A percentile compares a stretch with the other conserved stretches of the same genome.
These are phyloP conservation scores for Solanum gandarillasii DNA, from an alignment of 257 asterid species.

Conservation along the genomic window DNA sequence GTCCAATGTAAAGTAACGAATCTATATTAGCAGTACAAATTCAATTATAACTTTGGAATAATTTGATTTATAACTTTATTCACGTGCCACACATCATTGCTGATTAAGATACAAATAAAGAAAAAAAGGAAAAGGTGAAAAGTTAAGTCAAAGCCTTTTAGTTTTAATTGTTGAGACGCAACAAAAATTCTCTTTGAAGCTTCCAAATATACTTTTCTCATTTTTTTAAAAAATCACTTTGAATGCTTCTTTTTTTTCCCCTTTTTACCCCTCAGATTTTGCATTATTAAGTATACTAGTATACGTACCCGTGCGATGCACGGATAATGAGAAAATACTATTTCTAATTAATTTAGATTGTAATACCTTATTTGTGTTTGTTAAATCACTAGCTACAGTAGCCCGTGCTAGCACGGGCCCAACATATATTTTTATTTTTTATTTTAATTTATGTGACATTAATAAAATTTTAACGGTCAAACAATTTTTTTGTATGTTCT, in stretches of 20 bases:
- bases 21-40: not conserved
- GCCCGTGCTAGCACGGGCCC: too few relatives aligned
- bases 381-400: slow-evolving; percentile 3
- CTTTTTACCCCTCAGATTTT: slow-evolving; percentile 7
- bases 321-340: too few relatives aligned
- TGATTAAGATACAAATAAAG: not conserved
- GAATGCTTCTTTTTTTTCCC: slow-evolving; percentile 2
- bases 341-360: too few relatives aligned
- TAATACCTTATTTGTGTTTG: too few relatives aligned
- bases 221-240: slow-evolving; percentile 2
- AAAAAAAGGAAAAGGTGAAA: not conserved
- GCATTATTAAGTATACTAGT: not conserved
- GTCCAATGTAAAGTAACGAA: not conserved
- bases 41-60: not conserved
- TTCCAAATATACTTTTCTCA: slow-evolving; percentile 19
- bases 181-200: slow-evolving; percentile 24
- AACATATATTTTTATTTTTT: too few relatives aligned
- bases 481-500: too few relatives aligned
- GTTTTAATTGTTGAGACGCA: not conserved
- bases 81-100: slow-evolving; percentile 1
- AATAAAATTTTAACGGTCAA: too few relatives aligned
- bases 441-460: too few relatives aligned
- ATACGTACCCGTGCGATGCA: too few relatives aligned
- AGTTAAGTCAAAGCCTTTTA: not conserved
- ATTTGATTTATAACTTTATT: not conserved